Conservation (phyloP, 371 early-diverging fungal genomes). For the Mucor mucedo region DNA sequence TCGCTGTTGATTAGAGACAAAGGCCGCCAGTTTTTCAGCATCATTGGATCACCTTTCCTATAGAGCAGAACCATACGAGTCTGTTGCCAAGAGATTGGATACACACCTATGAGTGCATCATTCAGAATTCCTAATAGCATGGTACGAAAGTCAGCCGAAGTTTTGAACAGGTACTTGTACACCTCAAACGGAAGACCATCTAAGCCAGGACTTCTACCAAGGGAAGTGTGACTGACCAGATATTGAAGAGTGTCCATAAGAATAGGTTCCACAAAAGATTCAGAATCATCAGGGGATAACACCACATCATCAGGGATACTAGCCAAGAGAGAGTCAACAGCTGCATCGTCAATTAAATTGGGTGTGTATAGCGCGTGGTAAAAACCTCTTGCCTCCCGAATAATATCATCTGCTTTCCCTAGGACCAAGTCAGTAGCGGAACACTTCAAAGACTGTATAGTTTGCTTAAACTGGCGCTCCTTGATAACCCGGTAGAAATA, state of each 20-base stretch:
- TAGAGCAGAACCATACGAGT: conserved; percentile 4
- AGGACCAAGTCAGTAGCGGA: no score
- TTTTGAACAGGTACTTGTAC: not conserved
- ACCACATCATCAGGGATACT: not conserved
- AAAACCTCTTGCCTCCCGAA: no score
- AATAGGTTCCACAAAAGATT: not conserved
- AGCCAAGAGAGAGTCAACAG: not conserved
- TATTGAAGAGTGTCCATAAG: not conserved
- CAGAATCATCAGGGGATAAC: no score
- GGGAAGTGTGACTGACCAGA: not conserved
- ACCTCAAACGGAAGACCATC: not conserved
- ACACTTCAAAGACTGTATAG: no score
- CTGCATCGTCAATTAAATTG: no score
- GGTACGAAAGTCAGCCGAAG: not conserved
- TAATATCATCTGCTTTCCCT: no score
- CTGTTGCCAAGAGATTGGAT: not conserved
- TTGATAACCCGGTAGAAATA: no score
- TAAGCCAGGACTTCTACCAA: not conserved
- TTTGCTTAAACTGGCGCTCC: no score
- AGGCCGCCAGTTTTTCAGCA: conserved; percentile 29
- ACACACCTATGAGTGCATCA: not conserved
- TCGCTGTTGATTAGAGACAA: conserved; percentile 13
- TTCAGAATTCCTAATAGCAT: not conserved
- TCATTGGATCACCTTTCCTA: conserved; percentile 7
- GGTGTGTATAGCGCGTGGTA: no score